A percentile compares a stretch with the other conserved stretches of the same genome.
phyloP scores from a whole-genome alignment of 331 rosid species.

The Stylosanthes scabra region DNA sequence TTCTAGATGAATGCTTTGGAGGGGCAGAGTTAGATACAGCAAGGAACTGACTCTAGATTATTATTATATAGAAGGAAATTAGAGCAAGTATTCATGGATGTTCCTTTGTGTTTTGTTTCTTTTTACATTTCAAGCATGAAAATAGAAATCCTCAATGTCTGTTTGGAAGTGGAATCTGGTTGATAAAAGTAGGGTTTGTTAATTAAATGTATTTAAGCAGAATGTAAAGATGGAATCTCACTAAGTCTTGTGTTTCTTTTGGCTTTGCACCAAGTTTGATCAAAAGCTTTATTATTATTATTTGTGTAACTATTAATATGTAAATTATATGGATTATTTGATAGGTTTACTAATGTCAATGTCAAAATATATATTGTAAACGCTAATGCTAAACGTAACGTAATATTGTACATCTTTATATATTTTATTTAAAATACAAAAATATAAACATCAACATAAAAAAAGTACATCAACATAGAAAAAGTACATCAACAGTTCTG shows the following conservation, averaged over 20 bases:
- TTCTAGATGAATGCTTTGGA: not conserved
- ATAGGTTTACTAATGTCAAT: too few species aligned
- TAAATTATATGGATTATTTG: too few species aligned
- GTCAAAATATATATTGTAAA: too few species aligned
- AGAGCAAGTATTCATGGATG: slow-evolving; percentile 37
- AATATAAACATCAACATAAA: too few species aligned
- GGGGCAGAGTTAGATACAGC: slow-evolving; percentile 24
- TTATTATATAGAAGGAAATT: slow-evolving; percentile 31
- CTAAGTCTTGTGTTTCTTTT: not conserved
- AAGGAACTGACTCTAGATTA: slow-evolving; percentile 38
- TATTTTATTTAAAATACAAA: too few species aligned
- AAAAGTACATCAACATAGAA: too few species aligned
- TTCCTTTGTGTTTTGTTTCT: not conserved
- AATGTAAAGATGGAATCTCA: slow-evolving; percentile 47
- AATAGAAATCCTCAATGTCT: slow-evolving; percentile 31
- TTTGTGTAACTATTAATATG: too few species aligned
- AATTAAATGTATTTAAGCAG: slow-evolving; percentile 32
- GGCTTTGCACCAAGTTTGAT: not conserved
- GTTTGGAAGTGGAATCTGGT: slow-evolving; percentile 50
- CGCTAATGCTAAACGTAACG: too few species aligned
- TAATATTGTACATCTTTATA: too few species aligned
- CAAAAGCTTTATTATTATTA: not conserved
- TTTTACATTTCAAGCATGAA: slow-evolving; percentile 37
- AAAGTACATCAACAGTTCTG: too few species aligned
- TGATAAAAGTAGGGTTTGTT: slow-evolving; percentile 41